Evolutionary conservation across 2,329 filamentous ascomycete genomes (phyloP), one percentile per base, ranked within the genome.

Genomic region (Alternaria dauci): DNA sequence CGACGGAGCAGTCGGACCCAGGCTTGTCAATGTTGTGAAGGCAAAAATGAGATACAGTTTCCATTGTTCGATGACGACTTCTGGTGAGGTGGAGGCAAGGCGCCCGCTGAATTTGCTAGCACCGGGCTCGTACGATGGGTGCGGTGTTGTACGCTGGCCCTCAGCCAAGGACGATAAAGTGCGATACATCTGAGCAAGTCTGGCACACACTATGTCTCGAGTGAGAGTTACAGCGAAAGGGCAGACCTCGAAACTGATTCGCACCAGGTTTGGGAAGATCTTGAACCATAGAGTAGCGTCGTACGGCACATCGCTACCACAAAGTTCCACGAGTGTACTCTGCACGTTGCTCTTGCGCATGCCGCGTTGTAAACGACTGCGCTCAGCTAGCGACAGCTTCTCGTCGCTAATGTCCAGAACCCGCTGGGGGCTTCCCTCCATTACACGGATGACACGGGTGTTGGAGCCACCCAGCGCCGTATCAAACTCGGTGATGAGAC

Each of bases 241-340:
- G 71, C 94, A 99, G 60, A 91, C 91, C 67, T 97, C 92, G 72
- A 93, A 96, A 59, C 93, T 93, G 67, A 96, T 90, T 11, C 93
- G 88, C 58, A 99, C 91, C 32, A 99, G 85, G 72, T 97, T 98
- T 4, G 95, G 96, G 72, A 99, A 99, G 18, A 98, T 90, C 74
- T 98, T 99, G 81, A 95, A 96, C 95, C 95, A 99, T 12, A 99
- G 81, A 0, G 94, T 96, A 3, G 93, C 90, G 75, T 99, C 95
- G 72, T 98, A 97, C 0, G 93, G 93, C 26, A 95, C 89, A 69
- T 98, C 95, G 79, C 95, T 98, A 69, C 93, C 94, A 79, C 95
- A 98, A 25, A 99, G 86, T 75, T 98, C 94, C 34, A 98, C 91
- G 18, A 99, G 82, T 3, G 93, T 94, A 64, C 92, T 94, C 70